Percentiles rank a stretch among this genome's conserved stretches.
phyloP scores from a whole-genome alignment of 306 rosid species.

The Vicia faba region DNA sequence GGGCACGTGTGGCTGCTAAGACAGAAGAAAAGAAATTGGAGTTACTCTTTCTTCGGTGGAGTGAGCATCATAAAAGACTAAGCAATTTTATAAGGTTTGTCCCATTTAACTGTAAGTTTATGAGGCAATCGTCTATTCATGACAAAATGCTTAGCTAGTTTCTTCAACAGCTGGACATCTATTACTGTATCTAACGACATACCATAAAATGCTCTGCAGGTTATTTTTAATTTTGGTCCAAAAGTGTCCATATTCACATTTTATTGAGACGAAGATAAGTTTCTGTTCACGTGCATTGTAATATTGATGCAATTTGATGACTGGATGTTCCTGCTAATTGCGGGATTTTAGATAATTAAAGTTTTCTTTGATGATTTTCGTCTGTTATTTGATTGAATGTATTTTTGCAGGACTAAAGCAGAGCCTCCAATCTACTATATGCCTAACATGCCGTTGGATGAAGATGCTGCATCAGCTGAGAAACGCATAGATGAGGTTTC shows the following conservation, averaged over 20 bases:
- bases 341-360: constrained; percentile 48
- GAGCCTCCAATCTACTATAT: constrained; percentile 91
- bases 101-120: constrained; percentile 14
- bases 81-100: constrained; percentile 91
- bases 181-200: constrained; percentile 33
- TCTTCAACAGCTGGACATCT: constrained; percentile 26
- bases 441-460: constrained; percentile 87
- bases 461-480: constrained; percentile 51
- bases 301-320: constrained; percentile 69
- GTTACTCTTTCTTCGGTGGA: constrained; percentile 95
- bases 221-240: constrained; percentile 97
- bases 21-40: constrained; percentile 98
- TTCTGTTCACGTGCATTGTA: constrained; percentile 81
- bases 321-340: constrained; percentile 54
- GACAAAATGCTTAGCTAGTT: constrained; percentile 25
- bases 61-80: constrained; percentile 89
- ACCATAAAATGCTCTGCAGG: constrained; percentile 60
- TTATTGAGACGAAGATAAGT: constrained; percentile 97
- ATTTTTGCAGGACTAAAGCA: constrained; percentile 78
- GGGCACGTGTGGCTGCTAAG: constrained; percentile 96
- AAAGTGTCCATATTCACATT: constrained; percentile 99
- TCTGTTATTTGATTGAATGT: constrained; percentile 33
- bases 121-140: constrained; percentile 6
- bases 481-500: constrained; percentile 81
- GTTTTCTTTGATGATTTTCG: constrained; percentile 19